Conservation (phyloP, 345 rosid genomes). For the Noccaea bulbosa region DNA sequence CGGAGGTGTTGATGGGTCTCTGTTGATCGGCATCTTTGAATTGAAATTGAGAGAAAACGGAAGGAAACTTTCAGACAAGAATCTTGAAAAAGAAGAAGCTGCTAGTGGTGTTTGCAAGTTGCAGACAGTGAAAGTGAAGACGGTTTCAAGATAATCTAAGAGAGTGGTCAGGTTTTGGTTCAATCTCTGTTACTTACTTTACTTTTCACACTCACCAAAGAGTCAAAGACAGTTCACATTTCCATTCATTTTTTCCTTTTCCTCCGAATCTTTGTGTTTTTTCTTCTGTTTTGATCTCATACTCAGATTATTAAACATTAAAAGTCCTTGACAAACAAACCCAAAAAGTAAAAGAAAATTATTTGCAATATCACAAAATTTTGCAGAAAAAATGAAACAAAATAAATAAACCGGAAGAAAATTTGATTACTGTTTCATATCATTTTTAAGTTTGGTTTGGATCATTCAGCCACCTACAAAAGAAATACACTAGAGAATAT, state of each 20-base stretch:
- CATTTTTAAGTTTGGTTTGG: neutral
- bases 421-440: neutral
- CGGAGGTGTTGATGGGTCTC: conserved; percentile 69
- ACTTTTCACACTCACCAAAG: conserved; percentile 40
- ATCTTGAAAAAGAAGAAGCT: neutral
- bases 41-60: conserved; percentile 3
- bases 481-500: conserved; percentile 17
- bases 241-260: conserved; percentile 2
- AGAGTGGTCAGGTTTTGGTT: conserved; percentile 31
- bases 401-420: too few species aligned
- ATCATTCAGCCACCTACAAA: conserved; percentile 27
- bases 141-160: conserved; percentile 26
- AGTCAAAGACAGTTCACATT: conserved; percentile 34
- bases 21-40: conserved; percentile 76
- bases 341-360: too few species aligned
- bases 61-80: conserved; percentile 23
- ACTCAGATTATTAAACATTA: too few species aligned
- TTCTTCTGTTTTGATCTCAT: neutral
- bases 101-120: conserved; percentile 37
- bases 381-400: too few species aligned
- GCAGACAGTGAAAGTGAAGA: conserved; percentile 39
- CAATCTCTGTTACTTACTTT: conserved; percentile 20
- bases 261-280: conserved; percentile 4
- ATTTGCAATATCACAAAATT: too few species aligned
- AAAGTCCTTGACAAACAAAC: too few species aligned